Percentiles rank a stretch among this genome's conserved stretches.
Evolutionary conservation across 495 filamentous ascomycete species (phyloP).

Genomic region (Penicillium angulare): DNA sequence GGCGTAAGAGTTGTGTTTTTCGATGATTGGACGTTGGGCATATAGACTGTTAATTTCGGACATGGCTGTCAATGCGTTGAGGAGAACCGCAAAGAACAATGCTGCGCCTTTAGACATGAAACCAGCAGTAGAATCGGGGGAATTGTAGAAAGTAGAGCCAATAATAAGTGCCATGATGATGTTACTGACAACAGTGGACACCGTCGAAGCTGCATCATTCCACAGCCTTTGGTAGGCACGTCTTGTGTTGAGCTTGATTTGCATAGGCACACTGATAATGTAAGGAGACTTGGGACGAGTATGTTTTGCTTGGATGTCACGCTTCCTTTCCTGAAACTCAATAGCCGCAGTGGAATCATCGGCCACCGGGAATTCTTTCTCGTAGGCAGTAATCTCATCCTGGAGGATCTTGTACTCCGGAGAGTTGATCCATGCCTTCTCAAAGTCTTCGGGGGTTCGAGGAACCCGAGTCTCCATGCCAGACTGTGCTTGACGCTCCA

Average conservation of each 20-base stretch:
- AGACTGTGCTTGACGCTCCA: conserved; percentile 59
- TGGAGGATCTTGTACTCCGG: conserved; percentile 61
- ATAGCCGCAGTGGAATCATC: conserved; percentile 48
- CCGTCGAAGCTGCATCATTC: conserved; percentile 68
- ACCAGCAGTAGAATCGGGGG: conserved; percentile 56
- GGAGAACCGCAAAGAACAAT: conserved; percentile 81
- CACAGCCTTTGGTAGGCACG: conserved; percentile 67
- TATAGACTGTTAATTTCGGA: conserved; percentile 81
- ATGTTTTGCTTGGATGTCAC: conserved; percentile 51
- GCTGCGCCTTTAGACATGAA: conserved; percentile 78
- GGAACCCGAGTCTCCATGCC: conserved; percentile 64
- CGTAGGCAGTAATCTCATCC: conserved; percentile 69
- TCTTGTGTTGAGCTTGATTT: conserved; percentile 69
- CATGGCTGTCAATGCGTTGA: conserved; percentile 79
- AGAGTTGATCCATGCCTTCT: conserved; percentile 69
- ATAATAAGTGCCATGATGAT: conserved; percentile 74
- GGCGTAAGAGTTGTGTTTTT: conserved; percentile 89
- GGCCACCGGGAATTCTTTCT: conserved; percentile 59
- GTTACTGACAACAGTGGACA: conserved; percentile 72
- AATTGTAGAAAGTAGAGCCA: conserved; percentile 78
- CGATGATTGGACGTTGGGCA: conserved; percentile 84
- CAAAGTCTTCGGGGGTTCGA: conserved; percentile 76
- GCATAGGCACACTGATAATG: conserved; percentile 69
- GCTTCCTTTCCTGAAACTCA: conserved; percentile 65
- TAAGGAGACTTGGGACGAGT: conserved; percentile 70